Conservation (phyloP, 768 basidiomycete species). For the Vararia minispora region DNA sequence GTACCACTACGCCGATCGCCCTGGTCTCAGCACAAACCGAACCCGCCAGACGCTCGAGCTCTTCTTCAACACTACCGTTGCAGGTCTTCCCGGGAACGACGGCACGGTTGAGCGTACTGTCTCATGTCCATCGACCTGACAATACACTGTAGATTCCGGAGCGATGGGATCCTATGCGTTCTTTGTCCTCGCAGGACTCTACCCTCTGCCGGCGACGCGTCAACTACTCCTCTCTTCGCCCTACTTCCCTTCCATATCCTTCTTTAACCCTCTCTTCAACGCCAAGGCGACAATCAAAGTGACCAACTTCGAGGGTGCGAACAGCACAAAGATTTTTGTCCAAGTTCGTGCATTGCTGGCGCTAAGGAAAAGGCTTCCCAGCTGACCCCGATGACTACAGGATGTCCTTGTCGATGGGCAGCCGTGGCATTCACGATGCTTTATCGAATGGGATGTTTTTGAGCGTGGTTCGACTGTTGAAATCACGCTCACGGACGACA, state of each 20-base stretch:
- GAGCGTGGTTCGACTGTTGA: slow-evolving; percentile 38
- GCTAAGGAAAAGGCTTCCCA: too few species aligned
- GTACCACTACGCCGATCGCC: slow-evolving; percentile 56
- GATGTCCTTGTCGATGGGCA: slow-evolving; percentile 31
- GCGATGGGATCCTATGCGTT: slow-evolving; percentile 53
- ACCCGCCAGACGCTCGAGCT: slow-evolving; percentile 43
- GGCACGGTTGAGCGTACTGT: slow-evolving; percentile 32
- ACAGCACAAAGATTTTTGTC: slow-evolving; percentile 43
- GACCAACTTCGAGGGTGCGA: slow-evolving; percentile 34
- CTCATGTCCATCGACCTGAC: neutral
- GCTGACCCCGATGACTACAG: neutral
- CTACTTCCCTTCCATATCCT: slow-evolving; percentile 47
- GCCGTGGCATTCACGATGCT: slow-evolving; percentile 51
- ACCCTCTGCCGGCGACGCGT: slow-evolving; percentile 48
- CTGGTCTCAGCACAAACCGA: slow-evolving; percentile 47
- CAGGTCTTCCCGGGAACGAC: slow-evolving; percentile 54
- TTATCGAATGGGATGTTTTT: slow-evolving; percentile 56
- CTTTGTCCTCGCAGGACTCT: slow-evolving; percentile 48
- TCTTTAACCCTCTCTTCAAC: slow-evolving; percentile 46
- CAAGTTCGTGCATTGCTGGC: slow-evolving; percentile 31
- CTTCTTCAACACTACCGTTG: slow-evolving; percentile 42
- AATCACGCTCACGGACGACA: slow-evolving; percentile 42
- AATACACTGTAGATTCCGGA: slow-evolving; percentile 22
- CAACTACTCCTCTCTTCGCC: slow-evolving; percentile 52
- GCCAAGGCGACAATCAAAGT: slow-evolving; percentile 43